Base-by-base conservation (phyloP, 768 basidiomycete genomes). In the Amanita subjunquillea region DNA sequence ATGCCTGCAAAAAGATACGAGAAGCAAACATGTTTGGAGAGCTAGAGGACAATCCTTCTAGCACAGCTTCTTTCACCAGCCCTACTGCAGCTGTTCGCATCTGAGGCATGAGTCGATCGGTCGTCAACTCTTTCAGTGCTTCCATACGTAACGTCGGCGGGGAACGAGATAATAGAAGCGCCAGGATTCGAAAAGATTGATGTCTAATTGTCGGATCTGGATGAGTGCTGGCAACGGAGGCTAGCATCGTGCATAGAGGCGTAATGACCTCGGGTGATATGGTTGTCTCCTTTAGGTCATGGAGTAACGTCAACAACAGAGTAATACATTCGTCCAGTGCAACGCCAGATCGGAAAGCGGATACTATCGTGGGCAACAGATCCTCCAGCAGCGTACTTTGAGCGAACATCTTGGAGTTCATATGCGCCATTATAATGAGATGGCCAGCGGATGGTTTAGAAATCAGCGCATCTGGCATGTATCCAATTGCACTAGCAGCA, bases 11-110 rank as follows among this genome's bases (percentile, higher is more conserved):
- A 51, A 89, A 73, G 22, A 71, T 55, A 0, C 77, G 71, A 2
- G 82, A 79, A 0, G 74, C 73, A 51, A 89, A 84, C 1, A 76
- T 56, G 37, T 73, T 74, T 25, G 64, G 59, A 8, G 55, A 29
- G n/a, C 63, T 51, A 9, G 44, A 49, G 9, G 67, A 57, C 7
- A 76, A 63, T 0, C 72, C 77, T 46, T 83, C 76, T 9, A 89
- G 62, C 1, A 82, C 66, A 1, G 79, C 77, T 48, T 89, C 85
- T 61, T 83, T 85, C 1, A 87, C 72, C 2, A 89, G 69, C 0
- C 83, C 82, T 0, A 90, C 72, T 0, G 83, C 77, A 0, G 85
- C 83, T 0, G 80, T 77, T 7, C 81, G 74, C 74, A 89, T 85
- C 59, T 85, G 82, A 0, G 82, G 82, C 43, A 77, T 76, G 13